Evolutionary conservation across 129 eudicot genomes (phyloP).

Genomic region (Calendula officinalis): DNA sequence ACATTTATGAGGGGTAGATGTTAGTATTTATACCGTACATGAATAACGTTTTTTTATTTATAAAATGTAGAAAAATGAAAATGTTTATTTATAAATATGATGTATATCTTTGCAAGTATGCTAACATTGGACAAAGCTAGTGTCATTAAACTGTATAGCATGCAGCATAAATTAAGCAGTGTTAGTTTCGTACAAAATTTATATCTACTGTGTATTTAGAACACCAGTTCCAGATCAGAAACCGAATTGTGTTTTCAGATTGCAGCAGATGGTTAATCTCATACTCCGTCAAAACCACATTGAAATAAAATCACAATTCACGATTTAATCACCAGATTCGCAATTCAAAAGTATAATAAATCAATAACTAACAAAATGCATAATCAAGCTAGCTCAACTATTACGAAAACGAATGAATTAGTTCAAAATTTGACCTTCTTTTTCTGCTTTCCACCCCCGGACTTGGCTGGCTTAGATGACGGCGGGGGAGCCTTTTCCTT

Average conservation of each 20-base stretch:
- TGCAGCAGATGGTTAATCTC: not conserved
- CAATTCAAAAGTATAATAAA: not conserved
- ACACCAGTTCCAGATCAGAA: no score
- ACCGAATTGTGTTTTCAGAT: not conserved
- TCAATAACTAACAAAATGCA: not conserved
- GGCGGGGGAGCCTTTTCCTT: conserved; percentile 89
- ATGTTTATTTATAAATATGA: no score
- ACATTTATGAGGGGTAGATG: no score
- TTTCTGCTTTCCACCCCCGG: conserved; percentile 93
- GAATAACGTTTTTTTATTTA: no score
- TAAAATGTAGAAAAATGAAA: no score
- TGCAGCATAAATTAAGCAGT: no score
- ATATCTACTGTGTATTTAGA: no score
- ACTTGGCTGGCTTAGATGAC: conserved; percentile 88
- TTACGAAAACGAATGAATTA: not conserved
- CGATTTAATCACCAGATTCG: not conserved
- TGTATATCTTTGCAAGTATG: no score
- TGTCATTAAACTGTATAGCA: no score
- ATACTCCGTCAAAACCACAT: not conserved
- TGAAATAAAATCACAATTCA: not conserved
- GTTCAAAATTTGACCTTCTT: conserved; percentile 55
- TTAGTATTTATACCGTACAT: no score
- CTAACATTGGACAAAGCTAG: no score
- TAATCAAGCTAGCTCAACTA: not conserved
- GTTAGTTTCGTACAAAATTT: no score